These are phyloP conservation scores for Neopestalotiopsis sp. DNA, from an alignment of 2,329 filamentous ascomycete species.

Conservation along the genomic window DNA sequence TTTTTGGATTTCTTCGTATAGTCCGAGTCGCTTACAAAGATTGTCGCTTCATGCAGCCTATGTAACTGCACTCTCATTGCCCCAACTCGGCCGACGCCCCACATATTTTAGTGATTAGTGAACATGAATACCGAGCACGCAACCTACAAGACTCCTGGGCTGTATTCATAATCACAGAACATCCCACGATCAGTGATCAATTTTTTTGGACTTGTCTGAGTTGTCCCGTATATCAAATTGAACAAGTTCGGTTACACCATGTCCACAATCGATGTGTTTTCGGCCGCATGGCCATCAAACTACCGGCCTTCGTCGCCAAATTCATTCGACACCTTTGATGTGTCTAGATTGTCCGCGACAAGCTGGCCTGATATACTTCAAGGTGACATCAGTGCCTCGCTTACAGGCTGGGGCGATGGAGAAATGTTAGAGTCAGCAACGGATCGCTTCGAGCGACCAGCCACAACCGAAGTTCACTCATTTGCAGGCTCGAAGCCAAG, in stretches of 20 bases:
- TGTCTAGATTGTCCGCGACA: neutral
- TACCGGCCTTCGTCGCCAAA: neutral
- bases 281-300: neutral
- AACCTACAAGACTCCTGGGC: neutral
- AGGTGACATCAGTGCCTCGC: neutral
- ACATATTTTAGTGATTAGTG: neutral
- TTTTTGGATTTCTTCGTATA: neutral
- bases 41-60: too few species aligned
- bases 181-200: neutral
- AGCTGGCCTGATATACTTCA: neutral
- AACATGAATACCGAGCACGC: neutral
- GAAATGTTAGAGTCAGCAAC: neutral
- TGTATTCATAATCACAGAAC: neutral
- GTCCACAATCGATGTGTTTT: neutral
- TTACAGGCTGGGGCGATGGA: neutral
- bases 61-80: neutral
- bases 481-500: neutral
- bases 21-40: too few species aligned
- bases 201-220: too few species aligned
- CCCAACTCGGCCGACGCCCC: neutral
- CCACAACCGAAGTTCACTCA: neutral
- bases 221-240: too few species aligned
- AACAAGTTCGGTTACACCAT: neutral
- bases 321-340: neutral
- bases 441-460: neutral